Percentiles rank a stretch among this genome's conserved stretches.
phyloP scores from a whole-genome alignment of 805 yeast species.

The Teunomyces panamensis region DNA sequence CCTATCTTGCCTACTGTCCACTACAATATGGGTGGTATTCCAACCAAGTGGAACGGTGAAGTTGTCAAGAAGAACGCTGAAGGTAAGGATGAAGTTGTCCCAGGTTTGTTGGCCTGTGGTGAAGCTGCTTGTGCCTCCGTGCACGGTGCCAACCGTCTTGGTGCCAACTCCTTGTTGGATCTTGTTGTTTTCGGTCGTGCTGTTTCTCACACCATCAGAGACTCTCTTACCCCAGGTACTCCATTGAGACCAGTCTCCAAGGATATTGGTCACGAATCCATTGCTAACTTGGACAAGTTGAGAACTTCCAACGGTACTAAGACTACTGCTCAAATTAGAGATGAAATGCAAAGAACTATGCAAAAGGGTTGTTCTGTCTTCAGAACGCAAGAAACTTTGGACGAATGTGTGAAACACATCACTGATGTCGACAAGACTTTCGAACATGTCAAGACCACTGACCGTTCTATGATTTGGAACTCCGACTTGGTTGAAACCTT shows the following conservation, averaged over 20 bases:
- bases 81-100: conserved; percentile 88
- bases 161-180: conserved; percentile 96
- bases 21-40: conserved; percentile 99
- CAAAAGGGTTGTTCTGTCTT: conserved; percentile 96
- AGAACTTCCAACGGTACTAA: conserved; percentile 83
- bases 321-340: conserved; percentile 85
- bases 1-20: conserved; percentile 98
- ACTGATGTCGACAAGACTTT: conserved; percentile 71
- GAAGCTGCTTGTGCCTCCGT: conserved; percentile 99
- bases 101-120: conserved; percentile 96
- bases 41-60: conserved; percentile 97
- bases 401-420: conserved; percentile 84
- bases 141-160: conserved; percentile 98
- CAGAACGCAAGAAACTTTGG: conserved; percentile 89
- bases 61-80: conserved; percentile 76
- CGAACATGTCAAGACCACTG: conserved; percentile 78
- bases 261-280: conserved; percentile 85
- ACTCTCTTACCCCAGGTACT: conserved; percentile 79
- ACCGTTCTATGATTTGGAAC: conserved; percentile 98
- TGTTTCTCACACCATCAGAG: conserved; percentile 88
- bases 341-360: conserved; percentile 93
- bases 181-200: conserved; percentile 98
- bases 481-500: conserved; percentile 94
- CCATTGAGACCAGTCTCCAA: conserved; percentile 82
- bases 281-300: conserved; percentile 83